Evolutionary conservation across 768 basidiomycete species (phyloP), one percentile per base, ranked within the genome.

Genomic region (Boletales sp.): DNA sequence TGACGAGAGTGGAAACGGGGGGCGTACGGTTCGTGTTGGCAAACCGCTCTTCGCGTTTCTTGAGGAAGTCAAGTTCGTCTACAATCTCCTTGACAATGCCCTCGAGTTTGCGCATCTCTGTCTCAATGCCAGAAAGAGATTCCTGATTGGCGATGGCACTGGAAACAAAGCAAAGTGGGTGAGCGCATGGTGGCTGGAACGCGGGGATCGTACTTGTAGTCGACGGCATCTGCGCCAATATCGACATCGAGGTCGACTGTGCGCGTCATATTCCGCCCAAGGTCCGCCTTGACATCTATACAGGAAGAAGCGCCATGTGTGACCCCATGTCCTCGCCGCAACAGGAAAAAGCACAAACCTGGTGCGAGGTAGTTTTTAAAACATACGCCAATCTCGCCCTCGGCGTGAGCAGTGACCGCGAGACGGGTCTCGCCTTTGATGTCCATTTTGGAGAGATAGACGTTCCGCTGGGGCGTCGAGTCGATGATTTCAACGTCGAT

Each of bases 61-160:
- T 91, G 52, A 99, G 80, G 71, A 95, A 98, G 8, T 81, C 80
- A 74, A 97, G 76, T 70, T 99, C 94, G 59, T 97, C 94, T 13
- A 87, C 83, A 45, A 99, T 84, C 72, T 98, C 97, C 66, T 94
- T 91, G 32, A 94, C 88, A 13, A 97, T 69, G 0, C 92, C 94
- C 67, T 99, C 97, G 3, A 99, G 77, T 63, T 98, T 98, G 36
- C 94, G 83, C 94, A 98, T 97, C 69, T 98, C 97, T 0, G 92
- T 94, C 71, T 99, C 97, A 17, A 99, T 81, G 0, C 88, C 89
- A 7, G 93, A 97, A 0, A 98, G 76, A 1, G 91, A 94, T 67
- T 99, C 97, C 67, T 97, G 94, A 72, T 97, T 97, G 10, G 97
- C 97, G 67, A 98, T 99, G 21, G 97, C 97, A 60, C 94, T 97